Percentiles rank a stretch among this genome's conserved stretches.
Evolutionary conservation across 768 basidiomycete species (phyloP).

Genomic region (Agaricus blazei): DNA sequence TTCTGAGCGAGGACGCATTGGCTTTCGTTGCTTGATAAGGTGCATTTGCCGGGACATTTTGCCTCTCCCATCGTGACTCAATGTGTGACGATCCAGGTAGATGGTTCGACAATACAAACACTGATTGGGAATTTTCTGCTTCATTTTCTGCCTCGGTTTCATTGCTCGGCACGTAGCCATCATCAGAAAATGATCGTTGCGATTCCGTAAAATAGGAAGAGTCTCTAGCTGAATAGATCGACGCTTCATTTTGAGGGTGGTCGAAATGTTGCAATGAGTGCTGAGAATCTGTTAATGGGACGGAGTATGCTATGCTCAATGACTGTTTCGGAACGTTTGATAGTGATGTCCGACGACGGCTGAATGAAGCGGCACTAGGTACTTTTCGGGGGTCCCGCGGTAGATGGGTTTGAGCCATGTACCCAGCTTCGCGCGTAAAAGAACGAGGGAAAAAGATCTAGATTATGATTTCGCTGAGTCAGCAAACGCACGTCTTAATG

Average conservation of each 20-base stretch:
- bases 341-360: slow-evolving; percentile 11
- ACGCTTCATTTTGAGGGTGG: slow-evolving; percentile 3
- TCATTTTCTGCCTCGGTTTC: slow-evolving; percentile 31
- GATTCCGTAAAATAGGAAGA: slow-evolving; percentile 6
- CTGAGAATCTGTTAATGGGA: slow-evolving; percentile 12
- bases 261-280: slow-evolving; percentile 20
- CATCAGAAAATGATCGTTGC: slow-evolving; percentile 23
- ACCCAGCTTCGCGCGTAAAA: slow-evolving; percentile 57
- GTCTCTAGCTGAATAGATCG: background rate
- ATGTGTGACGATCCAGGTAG: background rate
- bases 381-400: slow-evolving; percentile 22
- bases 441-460: slow-evolving; percentile 81
- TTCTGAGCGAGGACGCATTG: background rate
- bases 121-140: slow-evolving; percentile 20
- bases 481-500: background rate
- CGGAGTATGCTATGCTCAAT: slow-evolving; percentile 8
- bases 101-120: slow-evolving; percentile 4
- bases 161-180: slow-evolving; percentile 31
- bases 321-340: slow-evolving; percentile 12
- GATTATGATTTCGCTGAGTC: background rate
- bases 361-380: slow-evolving; percentile 20
- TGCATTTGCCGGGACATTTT: slow-evolving; percentile 5
- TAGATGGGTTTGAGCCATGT: slow-evolving; percentile 38
- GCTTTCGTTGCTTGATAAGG: slow-evolving; percentile 7
- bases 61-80: slow-evolving; percentile 9